phyloP scores from a whole-genome alignment of 2,329 filamentous ascomycete genomes.

The Aspergillus neotritici region DNA sequence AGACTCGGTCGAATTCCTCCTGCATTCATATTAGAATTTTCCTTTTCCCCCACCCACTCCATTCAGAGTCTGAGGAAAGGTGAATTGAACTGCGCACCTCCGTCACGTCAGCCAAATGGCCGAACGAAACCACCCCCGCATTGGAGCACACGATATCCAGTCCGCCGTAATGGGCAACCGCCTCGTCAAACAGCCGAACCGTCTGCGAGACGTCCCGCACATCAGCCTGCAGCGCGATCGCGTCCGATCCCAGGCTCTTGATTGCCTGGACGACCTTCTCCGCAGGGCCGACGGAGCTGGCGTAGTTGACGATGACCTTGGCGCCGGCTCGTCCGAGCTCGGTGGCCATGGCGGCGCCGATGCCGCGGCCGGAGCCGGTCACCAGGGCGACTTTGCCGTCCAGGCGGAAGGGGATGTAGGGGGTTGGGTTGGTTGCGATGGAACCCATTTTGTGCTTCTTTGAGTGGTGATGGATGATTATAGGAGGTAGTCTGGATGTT shows the following conservation, averaged over 20 bases:
- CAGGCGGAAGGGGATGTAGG: constrained; percentile 10
- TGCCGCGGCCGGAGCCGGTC: constrained; percentile 35
- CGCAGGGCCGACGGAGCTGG: constrained; percentile 59
- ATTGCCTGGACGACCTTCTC: constrained; percentile 62
- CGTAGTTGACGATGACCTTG: constrained; percentile 38
- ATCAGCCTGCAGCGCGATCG: constrained; percentile 62
- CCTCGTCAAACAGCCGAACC: constrained; percentile 57
- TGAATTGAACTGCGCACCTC: constrained; percentile 24
- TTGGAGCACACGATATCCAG: constrained; percentile 58
- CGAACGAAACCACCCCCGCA: constrained; percentile 36
- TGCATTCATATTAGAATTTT: too few species aligned
- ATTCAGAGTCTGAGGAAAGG: too few species aligned
- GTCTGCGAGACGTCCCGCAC: constrained; percentile 61
- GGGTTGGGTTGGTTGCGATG: too few species aligned
- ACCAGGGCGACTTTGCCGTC: constrained; percentile 36
- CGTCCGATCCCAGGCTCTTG: constrained; percentile 58
- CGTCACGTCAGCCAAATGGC: constrained; percentile 24
- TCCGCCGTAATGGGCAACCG: constrained; percentile 58
- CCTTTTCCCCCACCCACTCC: too few species aligned
- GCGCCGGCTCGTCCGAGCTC: constrained; percentile 38
- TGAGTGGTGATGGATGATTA: too few species aligned
- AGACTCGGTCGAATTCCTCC: constrained; percentile 47
- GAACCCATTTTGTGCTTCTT: too few species aligned
- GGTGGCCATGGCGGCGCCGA: constrained; percentile 38
- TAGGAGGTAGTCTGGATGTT: too few species aligned